These are phyloP conservation scores for Penicillium ucsense DNA, from an alignment of 495 filamentous ascomycete species.

Conservation along the genomic window DNA sequence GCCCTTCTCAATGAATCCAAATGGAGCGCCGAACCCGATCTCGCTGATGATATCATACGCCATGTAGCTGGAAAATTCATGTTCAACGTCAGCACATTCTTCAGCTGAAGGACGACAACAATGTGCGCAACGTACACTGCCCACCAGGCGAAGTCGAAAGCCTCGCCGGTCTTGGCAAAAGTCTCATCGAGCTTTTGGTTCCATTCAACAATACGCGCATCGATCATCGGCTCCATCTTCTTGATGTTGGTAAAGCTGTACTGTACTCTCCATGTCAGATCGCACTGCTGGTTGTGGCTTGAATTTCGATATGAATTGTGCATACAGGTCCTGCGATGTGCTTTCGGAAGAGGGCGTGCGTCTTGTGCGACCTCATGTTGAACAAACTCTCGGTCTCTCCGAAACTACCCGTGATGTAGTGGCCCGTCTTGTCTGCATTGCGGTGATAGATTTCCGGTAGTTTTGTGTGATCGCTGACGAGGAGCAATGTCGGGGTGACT, in stretches of 20 bases:
- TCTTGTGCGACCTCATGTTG: conserved; percentile 40
- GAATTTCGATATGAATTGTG: background rate
- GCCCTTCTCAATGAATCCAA: conserved; percentile 52
- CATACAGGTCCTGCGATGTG: conserved; percentile 26
- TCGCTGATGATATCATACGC: conserved; percentile 58
- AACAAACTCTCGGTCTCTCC: conserved; percentile 39
- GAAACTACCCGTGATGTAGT: conserved; percentile 42
- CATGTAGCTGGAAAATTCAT: conserved; percentile 25
- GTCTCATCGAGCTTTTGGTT: conserved; percentile 28
- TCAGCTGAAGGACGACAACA: background rate
- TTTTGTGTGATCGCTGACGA: conserved; percentile 34
- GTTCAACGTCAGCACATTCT: no score
- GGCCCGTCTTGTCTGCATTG: conserved; percentile 44
- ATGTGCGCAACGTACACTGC: conserved; percentile 26
- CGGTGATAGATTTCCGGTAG: conserved; percentile 46
- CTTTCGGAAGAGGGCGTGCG: conserved; percentile 37
- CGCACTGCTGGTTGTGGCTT: background rate
- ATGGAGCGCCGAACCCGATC: conserved; percentile 50
- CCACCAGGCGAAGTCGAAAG: conserved; percentile 45
- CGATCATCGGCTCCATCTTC: conserved; percentile 44
- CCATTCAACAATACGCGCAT: conserved; percentile 36
- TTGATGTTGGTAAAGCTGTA: conserved; percentile 44
- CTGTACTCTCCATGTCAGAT: conserved; percentile 13
- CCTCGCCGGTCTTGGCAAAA: conserved; percentile 32
- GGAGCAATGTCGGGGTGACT: conserved; percentile 35